A percentile compares a stretch with the other conserved stretches of the same genome.
Conservation (phyloP, 139 green algal genomes). For the Nannochloris sp. region DNA sequence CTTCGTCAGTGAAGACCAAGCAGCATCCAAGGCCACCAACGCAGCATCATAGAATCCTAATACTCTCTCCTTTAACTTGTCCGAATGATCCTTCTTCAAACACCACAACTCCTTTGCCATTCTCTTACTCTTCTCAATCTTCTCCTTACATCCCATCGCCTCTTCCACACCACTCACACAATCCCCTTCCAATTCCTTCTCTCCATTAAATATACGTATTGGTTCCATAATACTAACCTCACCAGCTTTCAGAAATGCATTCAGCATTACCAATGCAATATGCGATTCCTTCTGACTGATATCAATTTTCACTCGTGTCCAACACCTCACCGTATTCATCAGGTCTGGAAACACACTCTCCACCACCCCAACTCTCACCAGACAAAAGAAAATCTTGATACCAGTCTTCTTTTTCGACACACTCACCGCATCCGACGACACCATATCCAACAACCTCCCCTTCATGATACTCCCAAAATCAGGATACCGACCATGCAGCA, state of each 20-base stretch:
- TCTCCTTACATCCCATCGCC: slow-evolving; percentile 11
- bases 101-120: slow-evolving; percentile 14
- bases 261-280: not conserved
- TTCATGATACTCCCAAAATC: slow-evolving; percentile 49
- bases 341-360: no score
- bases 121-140: slow-evolving; percentile 27
- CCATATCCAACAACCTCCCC: not conserved
- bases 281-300: not conserved
- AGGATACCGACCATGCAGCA: slow-evolving; percentile 76
- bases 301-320: not conserved
- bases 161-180: slow-evolving; percentile 3
- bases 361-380: no score
- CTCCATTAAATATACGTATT: slow-evolving; percentile 15
- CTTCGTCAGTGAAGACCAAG: slow-evolving; percentile 39
- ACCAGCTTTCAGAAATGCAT: not conserved
- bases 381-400: no score
- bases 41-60: slow-evolving; percentile 37
- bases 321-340: not conserved
- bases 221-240: not conserved
- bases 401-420: not conserved
- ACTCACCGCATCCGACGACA: slow-evolving; percentile 20
- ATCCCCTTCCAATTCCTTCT: no score
- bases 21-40: slow-evolving; percentile 38
- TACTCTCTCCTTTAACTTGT: slow-evolving; percentile 4
- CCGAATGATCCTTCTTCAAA: slow-evolving; percentile 15